These are phyloP conservation scores for Leccinellum rugosiceps DNA, from an alignment of 768 basidiomycete genomes.

Conservation along the genomic window DNA sequence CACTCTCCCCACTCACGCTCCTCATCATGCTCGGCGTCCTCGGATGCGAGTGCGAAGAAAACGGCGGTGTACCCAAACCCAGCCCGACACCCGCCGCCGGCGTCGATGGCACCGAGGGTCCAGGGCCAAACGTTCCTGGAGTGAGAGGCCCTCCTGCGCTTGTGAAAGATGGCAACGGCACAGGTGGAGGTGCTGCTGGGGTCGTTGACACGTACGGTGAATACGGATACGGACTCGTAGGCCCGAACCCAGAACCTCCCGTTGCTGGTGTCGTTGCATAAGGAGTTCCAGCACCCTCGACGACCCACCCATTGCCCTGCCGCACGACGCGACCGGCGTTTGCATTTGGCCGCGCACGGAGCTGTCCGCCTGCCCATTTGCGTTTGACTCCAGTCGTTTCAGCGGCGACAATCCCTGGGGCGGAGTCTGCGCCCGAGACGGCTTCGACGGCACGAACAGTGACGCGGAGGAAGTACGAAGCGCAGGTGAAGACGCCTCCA, in stretches of 20 bases:
- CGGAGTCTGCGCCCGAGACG: conserved; percentile 51
- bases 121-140: conserved; percentile 33
- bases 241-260: conserved; percentile 21
- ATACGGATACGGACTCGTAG: conserved; percentile 27
- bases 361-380: conserved; percentile 66
- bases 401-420: conserved; percentile 59
- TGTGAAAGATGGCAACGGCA: not conserved
- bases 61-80: conserved; percentile 21
- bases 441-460: conserved; percentile 62
- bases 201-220: conserved; percentile 30
- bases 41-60: conserved; percentile 6
- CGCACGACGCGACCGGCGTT: conserved; percentile 42
- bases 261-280: conserved; percentile 35
- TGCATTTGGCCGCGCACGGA: conserved; percentile 51
- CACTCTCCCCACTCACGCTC: conserved; percentile 12
- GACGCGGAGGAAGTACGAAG: conserved; percentile 70
- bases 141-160: not conserved
- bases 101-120: conserved; percentile 20
- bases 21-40: conserved; percentile 2
- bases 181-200: not conserved
- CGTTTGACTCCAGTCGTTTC: conserved; percentile 60
- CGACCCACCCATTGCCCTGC: conserved; percentile 59
- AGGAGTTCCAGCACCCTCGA: conserved; percentile 46
- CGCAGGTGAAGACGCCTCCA: conserved; percentile 86
- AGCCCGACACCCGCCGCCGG: conserved; percentile 31